Conservation (phyloP, 768 basidiomycete species). For the Tephrocybe rancida region DNA sequence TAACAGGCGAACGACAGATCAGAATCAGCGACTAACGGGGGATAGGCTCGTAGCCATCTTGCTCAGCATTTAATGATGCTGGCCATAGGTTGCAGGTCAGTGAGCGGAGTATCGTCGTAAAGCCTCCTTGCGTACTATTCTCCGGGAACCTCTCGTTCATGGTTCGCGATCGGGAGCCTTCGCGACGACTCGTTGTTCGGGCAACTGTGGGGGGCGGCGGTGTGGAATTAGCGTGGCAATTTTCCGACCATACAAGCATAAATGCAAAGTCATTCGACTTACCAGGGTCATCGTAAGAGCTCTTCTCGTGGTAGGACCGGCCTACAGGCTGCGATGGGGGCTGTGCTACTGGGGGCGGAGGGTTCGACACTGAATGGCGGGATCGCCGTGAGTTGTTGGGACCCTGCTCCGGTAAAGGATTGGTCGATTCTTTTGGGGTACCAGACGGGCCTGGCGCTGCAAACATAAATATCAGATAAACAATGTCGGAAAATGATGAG, state of each 20-base stretch:
- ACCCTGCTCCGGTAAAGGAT: conserved; percentile 8
- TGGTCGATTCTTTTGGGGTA: conserved; percentile 3
- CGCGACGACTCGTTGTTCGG: conserved; percentile 13
- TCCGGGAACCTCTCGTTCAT: conserved; percentile 16
- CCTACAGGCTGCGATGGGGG: too few relatives aligned
- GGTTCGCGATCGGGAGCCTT: conserved; percentile 14
- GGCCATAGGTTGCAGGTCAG: conserved; percentile 23
- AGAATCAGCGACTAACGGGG: too few relatives aligned
- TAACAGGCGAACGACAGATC: too few relatives aligned
- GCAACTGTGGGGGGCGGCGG: conserved; percentile 8
- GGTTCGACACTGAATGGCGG: background rate
- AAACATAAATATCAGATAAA: background rate
- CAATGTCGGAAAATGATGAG: background rate
- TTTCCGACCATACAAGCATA: too few relatives aligned
- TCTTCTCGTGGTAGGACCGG: too few relatives aligned
- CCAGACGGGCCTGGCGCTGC: conserved; percentile 6
- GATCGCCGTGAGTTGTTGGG: background rate
- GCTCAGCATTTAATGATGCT: conserved; percentile 15
- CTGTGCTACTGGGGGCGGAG: too few relatives aligned
- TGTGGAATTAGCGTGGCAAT: conserved; percentile 13
- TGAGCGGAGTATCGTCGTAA: conserved; percentile 16
- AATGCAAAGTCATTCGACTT: too few relatives aligned
- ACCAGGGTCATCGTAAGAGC: too few relatives aligned
- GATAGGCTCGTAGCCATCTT: conserved; percentile 3
- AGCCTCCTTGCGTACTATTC: conserved; percentile 22